phyloP scores from a whole-genome alignment of 192 early-diverging fungal genomes.

The Backusella parvicylindrica region DNA sequence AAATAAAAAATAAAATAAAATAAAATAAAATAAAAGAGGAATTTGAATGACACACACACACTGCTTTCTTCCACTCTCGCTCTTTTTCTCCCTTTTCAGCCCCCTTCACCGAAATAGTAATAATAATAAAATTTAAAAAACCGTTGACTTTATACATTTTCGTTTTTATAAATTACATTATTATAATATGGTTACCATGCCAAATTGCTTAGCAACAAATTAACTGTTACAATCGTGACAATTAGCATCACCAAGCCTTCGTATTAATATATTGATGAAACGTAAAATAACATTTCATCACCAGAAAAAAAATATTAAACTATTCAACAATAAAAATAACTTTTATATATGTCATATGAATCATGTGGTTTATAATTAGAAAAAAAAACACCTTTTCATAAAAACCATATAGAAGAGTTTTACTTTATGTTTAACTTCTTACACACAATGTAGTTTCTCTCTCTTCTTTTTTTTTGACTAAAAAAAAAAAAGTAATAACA shows the following conservation, averaged over 20 bases:
- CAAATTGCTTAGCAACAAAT: not conserved
- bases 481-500: too few relatives aligned
- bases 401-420: too few relatives aligned
- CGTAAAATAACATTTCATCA: too few relatives aligned
- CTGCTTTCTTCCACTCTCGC: too few relatives aligned
- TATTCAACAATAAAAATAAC: too few relatives aligned
- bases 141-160: not conserved
- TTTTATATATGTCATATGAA: too few relatives aligned
- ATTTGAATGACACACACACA: not conserved
- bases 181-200: not conserved
- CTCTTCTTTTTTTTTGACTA: too few relatives aligned
- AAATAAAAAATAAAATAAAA: not conserved
- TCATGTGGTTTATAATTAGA: too few relatives aligned
- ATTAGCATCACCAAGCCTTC: not conserved
- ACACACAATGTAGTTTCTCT: too few relatives aligned
- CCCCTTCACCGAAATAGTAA: not conserved
- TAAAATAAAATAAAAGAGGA: not conserved
- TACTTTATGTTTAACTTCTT: too few relatives aligned
- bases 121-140: not conserved
- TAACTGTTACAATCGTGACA: not conserved
- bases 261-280: not conserved
- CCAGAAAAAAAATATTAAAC: too few relatives aligned
- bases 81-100: not conserved
- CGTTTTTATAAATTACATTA: not conserved
- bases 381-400: too few relatives aligned